Conservation (phyloP, 371 early-diverging fungal genomes). For the Coemansia sp. region DNA sequence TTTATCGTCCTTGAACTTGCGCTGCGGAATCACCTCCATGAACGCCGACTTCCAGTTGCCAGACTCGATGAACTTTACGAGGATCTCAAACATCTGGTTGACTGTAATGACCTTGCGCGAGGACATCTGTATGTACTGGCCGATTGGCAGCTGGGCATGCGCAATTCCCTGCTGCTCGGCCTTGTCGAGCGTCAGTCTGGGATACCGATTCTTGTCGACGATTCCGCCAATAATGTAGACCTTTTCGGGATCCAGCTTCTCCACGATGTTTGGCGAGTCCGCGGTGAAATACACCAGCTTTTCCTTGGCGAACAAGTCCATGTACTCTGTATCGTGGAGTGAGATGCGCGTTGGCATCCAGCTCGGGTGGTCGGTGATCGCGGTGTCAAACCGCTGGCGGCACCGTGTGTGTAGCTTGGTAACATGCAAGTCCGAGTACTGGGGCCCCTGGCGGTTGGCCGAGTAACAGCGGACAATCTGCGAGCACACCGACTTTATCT, state of each 20-base stretch:
- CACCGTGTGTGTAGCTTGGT: constrained; percentile 30
- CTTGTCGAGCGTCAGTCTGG: constrained; percentile 74
- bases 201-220: constrained; percentile 92
- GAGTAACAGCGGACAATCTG: constrained; percentile 72
- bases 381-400: constrained; percentile 30
- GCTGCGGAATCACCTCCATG: constrained; percentile 78
- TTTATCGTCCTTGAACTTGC: constrained; percentile 55
- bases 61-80: constrained; percentile 67
- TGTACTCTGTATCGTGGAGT: constrained; percentile 40
- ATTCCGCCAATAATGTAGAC: constrained; percentile 92
- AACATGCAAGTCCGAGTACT: constrained; percentile 55
- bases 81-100: constrained; percentile 89
- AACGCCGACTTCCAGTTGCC: constrained; percentile 82
- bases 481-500: constrained; percentile 64
- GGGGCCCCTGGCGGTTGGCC: constrained; percentile 57
- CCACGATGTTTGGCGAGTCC: constrained; percentile 74
- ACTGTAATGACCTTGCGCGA: constrained; percentile 86
- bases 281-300: constrained; percentile 86
- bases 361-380: constrained; percentile 29
- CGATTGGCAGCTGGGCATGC: constrained; percentile 85
- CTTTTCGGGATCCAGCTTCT: constrained; percentile 66
- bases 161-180: constrained; percentile 73
- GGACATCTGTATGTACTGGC: constrained; percentile 73
- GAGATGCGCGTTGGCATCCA: constrained; percentile 44
- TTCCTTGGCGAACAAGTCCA: constrained; percentile 53